These are phyloP conservation scores for Mariannaea sp. DNA, from an alignment of 2,329 filamentous ascomycete genomes.

Conservation along the genomic window DNA sequence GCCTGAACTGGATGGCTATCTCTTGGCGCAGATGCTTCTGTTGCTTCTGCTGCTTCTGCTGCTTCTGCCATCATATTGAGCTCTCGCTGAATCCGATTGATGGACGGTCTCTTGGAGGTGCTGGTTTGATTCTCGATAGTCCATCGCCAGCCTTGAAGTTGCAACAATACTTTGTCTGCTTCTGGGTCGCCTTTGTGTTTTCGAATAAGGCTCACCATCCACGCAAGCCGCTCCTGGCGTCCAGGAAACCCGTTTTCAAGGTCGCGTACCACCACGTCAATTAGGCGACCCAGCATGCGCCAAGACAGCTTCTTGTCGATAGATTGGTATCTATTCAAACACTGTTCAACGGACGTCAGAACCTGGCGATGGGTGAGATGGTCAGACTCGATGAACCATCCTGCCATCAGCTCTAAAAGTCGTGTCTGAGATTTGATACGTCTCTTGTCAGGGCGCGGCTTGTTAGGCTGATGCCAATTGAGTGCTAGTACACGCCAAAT, in stretches of 20 bases:
- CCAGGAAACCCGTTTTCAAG: slow-evolving; percentile 42
- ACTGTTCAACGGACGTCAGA: slow-evolving; percentile 39
- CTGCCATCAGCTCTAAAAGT: slow-evolving; percentile 40
- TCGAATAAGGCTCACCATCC: slow-evolving; percentile 27
- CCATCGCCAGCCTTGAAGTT: not conserved
- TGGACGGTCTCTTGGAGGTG: not conserved
- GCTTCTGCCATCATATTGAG: too few relatives aligned
- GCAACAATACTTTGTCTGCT: slow-evolving; percentile 16
- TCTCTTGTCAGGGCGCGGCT: not conserved
- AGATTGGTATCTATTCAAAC: slow-evolving; percentile 33
- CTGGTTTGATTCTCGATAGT: not conserved
- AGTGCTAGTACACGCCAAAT: slow-evolving; percentile 40
- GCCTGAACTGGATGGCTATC: too few relatives aligned
- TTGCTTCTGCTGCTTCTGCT: too few relatives aligned
- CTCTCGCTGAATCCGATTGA: too few relatives aligned
- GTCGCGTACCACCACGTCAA: slow-evolving; percentile 40
- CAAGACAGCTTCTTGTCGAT: slow-evolving; percentile 33
- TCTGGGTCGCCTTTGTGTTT: slow-evolving; percentile 25
- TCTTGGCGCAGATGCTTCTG: too few relatives aligned
- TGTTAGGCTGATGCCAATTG: not conserved
- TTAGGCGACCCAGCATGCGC: slow-evolving; percentile 36
- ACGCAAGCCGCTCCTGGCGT: slow-evolving; percentile 25
- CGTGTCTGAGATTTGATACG: slow-evolving; percentile 21
- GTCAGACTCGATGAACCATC: slow-evolving; percentile 37
- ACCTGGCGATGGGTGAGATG: slow-evolving; percentile 39